phyloP scores from a whole-genome alignment of 495 filamentous ascomycete species.

The Hyaloscypha hepaticicola region DNA sequence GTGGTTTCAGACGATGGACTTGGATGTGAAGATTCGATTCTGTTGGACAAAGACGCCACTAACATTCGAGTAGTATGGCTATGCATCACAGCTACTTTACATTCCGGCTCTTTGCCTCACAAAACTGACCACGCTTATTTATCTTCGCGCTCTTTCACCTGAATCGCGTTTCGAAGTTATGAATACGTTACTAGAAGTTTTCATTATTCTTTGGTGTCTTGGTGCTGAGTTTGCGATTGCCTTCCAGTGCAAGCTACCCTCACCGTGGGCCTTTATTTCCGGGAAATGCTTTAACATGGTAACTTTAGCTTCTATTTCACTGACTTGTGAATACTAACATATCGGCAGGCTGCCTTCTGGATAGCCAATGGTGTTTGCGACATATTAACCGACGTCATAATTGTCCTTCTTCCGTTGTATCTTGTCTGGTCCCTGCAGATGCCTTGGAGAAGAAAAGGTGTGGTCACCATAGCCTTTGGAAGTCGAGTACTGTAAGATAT shows the following conservation, averaged over 20 bases:
- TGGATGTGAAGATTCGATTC: neutral
- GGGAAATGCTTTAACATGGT: constrained; percentile 5
- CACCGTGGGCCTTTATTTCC: constrained; percentile 6
- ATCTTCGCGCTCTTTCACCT: neutral
- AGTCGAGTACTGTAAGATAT: constrained; percentile 22
- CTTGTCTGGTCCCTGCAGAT: constrained; percentile 16
- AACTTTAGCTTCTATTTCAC: neutral
- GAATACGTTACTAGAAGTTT: constrained; percentile 4
- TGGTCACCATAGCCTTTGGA: constrained; percentile 11
- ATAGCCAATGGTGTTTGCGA: neutral
- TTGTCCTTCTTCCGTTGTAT: constrained; percentile 8
- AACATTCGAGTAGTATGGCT: constrained; percentile 4
- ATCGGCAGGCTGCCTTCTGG: constrained; percentile 5
- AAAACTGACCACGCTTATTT: constrained; percentile 15
- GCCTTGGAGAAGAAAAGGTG: constrained; percentile 10
- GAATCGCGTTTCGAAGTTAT: neutral
- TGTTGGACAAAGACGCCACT: neutral
- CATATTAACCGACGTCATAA: constrained; percentile 1
- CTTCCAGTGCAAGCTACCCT: constrained; percentile 7
- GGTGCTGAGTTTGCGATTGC: constrained; percentile 21
- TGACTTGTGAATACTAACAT: neutral
- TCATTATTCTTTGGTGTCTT: constrained; percentile 25
- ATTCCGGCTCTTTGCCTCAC: constrained; percentile 12
- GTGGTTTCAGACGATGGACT: neutral
- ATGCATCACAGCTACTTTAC: constrained; percentile 15